phyloP scores from a whole-genome alignment of 108 stramenopile genomes.

The Nitzschia palea region DNA sequence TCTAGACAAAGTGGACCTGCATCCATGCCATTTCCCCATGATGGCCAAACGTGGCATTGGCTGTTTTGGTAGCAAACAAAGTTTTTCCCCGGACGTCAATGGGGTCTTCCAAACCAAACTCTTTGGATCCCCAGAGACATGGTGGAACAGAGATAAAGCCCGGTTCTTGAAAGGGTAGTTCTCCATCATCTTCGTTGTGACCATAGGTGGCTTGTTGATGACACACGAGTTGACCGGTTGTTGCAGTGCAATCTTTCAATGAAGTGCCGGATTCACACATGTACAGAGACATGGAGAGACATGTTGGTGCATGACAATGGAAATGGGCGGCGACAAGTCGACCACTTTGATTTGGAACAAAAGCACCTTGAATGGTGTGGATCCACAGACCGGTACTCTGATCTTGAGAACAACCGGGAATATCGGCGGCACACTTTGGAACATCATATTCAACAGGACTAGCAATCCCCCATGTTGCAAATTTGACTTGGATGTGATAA shows the following conservation, averaged over 20 bases:
- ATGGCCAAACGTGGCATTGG: neutral
- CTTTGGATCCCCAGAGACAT: neutral
- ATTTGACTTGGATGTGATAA: constrained; percentile 1
- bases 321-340: neutral
- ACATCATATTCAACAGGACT: constrained; percentile 31
- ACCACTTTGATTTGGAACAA: neutral
- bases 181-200: neutral
- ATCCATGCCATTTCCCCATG: constrained; percentile 10
- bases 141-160: constrained; percentile 2
- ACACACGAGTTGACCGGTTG: neutral
- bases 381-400: constrained; percentile 5
- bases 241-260: neutral
- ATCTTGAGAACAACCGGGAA: constrained; percentile 1
- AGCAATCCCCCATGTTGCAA: neutral
- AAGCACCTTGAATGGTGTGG: constrained; percentile 7
- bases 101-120: neutral
- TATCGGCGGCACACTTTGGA: constrained; percentile 7
- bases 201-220: neutral
- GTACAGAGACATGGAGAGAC: constrained; percentile 23
- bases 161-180: neutral
- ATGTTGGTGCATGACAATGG: constrained; percentile 33
- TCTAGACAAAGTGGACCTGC: too few relatives aligned
- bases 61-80: constrained; percentile 1
- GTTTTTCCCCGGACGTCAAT: neutral
- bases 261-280: neutral